Evolutionary conservation across 169 alveolate genomes (phyloP).

Genomic region (Plasmodium yoelii): DNA sequence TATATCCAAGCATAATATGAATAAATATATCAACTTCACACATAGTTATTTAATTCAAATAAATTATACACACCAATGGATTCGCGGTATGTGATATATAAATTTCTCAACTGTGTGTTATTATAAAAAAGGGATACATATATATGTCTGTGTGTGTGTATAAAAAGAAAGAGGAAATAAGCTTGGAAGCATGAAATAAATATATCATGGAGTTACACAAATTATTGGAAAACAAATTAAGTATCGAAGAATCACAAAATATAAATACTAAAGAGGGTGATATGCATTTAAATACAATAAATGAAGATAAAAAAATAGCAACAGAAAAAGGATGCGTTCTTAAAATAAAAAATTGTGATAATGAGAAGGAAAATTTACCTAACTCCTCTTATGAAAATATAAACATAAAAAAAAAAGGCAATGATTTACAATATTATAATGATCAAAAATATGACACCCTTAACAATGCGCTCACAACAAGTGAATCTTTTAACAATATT

Average conservation of each 20-base stretch:
- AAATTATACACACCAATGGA: too few relatives aligned
- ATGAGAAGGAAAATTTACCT: not conserved
- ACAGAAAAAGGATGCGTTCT: slow-evolving; percentile 8
- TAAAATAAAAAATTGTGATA: slow-evolving; percentile 3
- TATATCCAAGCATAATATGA: too few relatives aligned
- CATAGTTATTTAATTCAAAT: too few relatives aligned
- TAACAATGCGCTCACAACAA: not conserved
- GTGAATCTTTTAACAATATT: not conserved
- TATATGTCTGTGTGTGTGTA: not conserved
- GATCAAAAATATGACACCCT: not conserved
- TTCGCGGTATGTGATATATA: too few relatives aligned
- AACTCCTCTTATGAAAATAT: not conserved
- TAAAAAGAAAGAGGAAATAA: not conserved
- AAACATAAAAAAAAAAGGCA: slow-evolving; percentile 14
- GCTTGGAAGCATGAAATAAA: slow-evolving; percentile 23
- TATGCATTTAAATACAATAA: not conserved
- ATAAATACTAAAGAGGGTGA: not conserved
- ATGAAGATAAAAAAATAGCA: slow-evolving; percentile 1
- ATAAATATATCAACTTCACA: too few relatives aligned
- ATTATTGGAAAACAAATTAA: not conserved
- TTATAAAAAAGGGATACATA: too few relatives aligned
- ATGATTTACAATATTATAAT: slow-evolving; percentile 4
- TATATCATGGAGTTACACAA: slow-evolving; percentile 28
- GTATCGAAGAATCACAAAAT: not conserved
- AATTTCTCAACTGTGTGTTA: too few relatives aligned